These are phyloP conservation scores for Ceratobasidium sp. DNA, from an alignment of 1,284 basidiomycete species.

Conservation along the genomic window DNA sequence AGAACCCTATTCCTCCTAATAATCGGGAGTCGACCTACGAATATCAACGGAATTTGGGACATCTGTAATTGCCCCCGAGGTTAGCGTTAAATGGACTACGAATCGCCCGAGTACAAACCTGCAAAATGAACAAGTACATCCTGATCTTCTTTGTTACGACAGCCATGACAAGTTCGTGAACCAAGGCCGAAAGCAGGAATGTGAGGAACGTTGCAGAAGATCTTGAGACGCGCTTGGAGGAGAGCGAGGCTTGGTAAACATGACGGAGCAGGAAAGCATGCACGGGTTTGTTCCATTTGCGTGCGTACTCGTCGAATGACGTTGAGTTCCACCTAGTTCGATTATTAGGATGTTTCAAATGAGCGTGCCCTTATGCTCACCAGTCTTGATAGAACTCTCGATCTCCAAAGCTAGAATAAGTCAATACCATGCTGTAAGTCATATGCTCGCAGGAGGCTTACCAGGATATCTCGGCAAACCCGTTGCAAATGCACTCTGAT, in stretches of 20 bases:
- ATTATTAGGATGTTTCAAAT: neutral
- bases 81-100: neutral
- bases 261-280: conserved; percentile 93
- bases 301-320: conserved; percentile 95
- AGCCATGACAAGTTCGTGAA: conserved; percentile 97
- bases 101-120: conserved; percentile 56
- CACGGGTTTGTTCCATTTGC: conserved; percentile 96
- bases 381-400: conserved; percentile 98
- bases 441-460: conserved; percentile 58
- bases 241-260: conserved; percentile 91
- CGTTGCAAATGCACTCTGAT: conserved; percentile 94
- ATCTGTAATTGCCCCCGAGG: conserved; percentile 65
- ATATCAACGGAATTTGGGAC: conserved; percentile 92
- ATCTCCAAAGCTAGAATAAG: conserved; percentile 82
- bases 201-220: conserved; percentile 89
- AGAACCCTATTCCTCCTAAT: conserved; percentile 84
- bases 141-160: conserved; percentile 92
- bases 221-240: conserved; percentile 79
- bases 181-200: conserved; percentile 88
- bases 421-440: neutral
- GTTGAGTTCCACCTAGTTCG: conserved; percentile 89
- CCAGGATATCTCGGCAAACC: conserved; percentile 92
- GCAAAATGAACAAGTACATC: conserved; percentile 81
- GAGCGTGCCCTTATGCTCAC: conserved; percentile 54
- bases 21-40: conserved; percentile 78